Conservation (phyloP, 257 asterid genomes). For the Solanum medicagineum region DNA sequence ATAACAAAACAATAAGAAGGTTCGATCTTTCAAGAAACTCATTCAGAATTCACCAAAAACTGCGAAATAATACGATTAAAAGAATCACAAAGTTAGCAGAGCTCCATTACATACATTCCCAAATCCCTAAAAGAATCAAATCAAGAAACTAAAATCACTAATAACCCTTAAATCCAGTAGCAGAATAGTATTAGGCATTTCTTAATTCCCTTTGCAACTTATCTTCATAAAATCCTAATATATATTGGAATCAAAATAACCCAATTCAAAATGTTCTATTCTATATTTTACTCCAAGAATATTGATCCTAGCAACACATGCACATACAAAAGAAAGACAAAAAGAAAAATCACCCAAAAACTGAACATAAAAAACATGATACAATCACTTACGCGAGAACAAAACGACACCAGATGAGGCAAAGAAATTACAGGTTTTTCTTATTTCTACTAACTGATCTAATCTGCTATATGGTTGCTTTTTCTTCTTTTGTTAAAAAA, state of each 20-base stretch:
- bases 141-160: conserved; percentile 1
- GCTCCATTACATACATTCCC: background rate
- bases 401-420: too few relatives aligned
- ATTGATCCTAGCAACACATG: background rate
- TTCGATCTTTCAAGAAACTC: background rate
- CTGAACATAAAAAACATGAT: too few relatives aligned
- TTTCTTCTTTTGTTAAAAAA: too few relatives aligned
- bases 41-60: background rate
- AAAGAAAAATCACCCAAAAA: too few relatives aligned
- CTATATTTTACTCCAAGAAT: background rate
- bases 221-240: background rate
- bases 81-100: background rate
- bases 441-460: too few relatives aligned
- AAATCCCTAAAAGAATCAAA: conserved; percentile 10
- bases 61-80: background rate
- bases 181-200: background rate
- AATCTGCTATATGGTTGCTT: too few relatives aligned
- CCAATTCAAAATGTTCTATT: background rate
- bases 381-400: too few relatives aligned
- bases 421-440: too few relatives aligned
- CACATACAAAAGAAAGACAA: background rate
- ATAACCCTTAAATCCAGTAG: background rate
- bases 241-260: background rate
- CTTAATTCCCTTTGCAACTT: background rate
- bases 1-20: background rate